These are phyloP conservation scores for Cyclotella distinguenda DNA, from an alignment of 108 stramenopile genomes.

Conservation along the genomic window DNA sequence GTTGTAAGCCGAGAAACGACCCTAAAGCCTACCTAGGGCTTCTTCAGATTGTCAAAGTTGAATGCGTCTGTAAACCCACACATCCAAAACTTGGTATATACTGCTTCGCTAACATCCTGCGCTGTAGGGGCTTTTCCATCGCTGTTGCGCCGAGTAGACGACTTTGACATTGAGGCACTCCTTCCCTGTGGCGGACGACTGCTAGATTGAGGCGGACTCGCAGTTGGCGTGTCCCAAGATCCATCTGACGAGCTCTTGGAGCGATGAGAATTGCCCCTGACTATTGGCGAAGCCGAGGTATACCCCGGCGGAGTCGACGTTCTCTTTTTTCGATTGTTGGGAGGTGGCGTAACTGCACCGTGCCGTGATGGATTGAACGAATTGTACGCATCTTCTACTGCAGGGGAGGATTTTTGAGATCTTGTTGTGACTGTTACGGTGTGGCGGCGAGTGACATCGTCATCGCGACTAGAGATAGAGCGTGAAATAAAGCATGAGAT, in stretches of 20 bases:
- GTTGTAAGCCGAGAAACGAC: too few species aligned
- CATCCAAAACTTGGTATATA: constrained; percentile 51
- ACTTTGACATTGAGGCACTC: neutral
- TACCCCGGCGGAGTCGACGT: constrained; percentile 26
- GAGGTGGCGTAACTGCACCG: constrained; percentile 29
- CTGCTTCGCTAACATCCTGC: constrained; percentile 30
- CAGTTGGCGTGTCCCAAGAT: constrained; percentile 40
- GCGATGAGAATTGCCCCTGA: constrained; percentile 24
- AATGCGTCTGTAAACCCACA: constrained; percentile 50
- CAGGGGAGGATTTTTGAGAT: constrained; percentile 4
- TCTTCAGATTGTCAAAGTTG: constrained; percentile 40
- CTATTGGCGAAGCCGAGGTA: constrained; percentile 1
- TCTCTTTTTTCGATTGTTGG: constrained; percentile 20
- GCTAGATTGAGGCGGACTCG: constrained; percentile 24
- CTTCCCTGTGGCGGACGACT: constrained; percentile 19
- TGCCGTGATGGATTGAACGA: constrained; percentile 8
- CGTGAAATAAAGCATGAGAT: neutral
- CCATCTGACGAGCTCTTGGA: constrained; percentile 49
- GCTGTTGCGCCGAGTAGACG: constrained; percentile 7
- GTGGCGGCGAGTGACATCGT: constrained; percentile 10
- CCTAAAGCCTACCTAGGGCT: neutral
- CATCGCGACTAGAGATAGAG: constrained; percentile 5
- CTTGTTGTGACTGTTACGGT: constrained; percentile 18
- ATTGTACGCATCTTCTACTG: constrained; percentile 5
- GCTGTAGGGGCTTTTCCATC: neutral